These are phyloP conservation scores for Ustulina deusta DNA, from an alignment of 2,329 filamentous ascomycete genomes.

Conservation along the genomic window DNA sequence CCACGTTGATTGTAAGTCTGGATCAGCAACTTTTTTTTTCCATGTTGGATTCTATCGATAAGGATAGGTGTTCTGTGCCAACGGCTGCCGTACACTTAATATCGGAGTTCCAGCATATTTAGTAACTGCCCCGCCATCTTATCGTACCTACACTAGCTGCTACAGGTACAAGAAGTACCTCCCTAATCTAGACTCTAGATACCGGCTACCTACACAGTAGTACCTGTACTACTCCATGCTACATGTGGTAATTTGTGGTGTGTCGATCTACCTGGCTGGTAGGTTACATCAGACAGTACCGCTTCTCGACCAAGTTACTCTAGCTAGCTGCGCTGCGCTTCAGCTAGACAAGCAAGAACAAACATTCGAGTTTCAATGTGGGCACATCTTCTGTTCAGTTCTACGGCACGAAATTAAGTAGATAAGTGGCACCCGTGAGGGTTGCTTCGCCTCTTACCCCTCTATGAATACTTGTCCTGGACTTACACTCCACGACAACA, in stretches of 20 bases:
- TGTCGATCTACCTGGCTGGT: no score
- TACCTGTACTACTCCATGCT: background rate
- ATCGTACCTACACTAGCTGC: background rate
- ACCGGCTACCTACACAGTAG: no score
- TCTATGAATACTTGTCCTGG: background rate
- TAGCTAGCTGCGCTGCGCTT: conserved; percentile 1
- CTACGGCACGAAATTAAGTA: background rate
- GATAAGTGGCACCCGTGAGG: background rate
- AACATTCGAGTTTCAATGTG: background rate
- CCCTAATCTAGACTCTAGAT: no score
- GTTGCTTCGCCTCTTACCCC: background rate
- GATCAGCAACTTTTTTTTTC: conserved; percentile 40
- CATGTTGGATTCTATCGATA: conserved; percentile 34
- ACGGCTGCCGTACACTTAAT: conserved; percentile 13
- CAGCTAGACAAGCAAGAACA: background rate
- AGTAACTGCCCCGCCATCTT: background rate
- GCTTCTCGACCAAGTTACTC: conserved; percentile 7
- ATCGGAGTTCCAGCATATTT: background rate
- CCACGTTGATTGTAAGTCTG: conserved; percentile 18
- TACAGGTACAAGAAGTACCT: background rate
- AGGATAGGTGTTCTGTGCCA: background rate
- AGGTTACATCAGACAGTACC: background rate
- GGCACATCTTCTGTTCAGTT: background rate
- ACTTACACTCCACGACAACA: background rate
- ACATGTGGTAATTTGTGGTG: background rate